Conservation (phyloP, 129 eudicot species). For the Tanacetum coccineum region DNA sequence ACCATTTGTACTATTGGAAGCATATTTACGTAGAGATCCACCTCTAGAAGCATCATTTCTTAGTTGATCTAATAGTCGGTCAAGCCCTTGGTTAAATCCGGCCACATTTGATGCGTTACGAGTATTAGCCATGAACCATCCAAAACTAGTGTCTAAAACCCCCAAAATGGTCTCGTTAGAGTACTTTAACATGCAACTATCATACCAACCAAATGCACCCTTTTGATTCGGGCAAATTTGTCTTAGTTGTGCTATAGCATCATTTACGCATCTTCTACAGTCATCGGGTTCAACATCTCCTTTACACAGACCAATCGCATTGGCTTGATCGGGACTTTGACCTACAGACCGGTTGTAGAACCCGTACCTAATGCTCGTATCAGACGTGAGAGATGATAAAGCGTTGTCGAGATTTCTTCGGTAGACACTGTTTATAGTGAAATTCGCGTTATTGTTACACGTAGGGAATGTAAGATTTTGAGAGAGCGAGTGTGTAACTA, state of each 20-base stretch:
- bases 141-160: background rate
- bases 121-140: fast-evolving
- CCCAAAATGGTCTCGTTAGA: slow-evolving; percentile 36
- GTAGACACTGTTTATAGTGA: slow-evolving; percentile 19
- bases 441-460: slow-evolving; percentile 9
- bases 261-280: slow-evolving; percentile 32
- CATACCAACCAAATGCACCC: slow-evolving; percentile 28
- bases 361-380: slow-evolving; percentile 23
- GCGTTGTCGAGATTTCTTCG: slow-evolving; percentile 18
- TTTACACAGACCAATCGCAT: slow-evolving; percentile 44
- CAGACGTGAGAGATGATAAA: slow-evolving; percentile 17
- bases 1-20: slow-evolving; percentile 7
- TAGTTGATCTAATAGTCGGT: slow-evolving; percentile 22
- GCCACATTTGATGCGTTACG: background rate
- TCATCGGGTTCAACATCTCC: slow-evolving; percentile 36
- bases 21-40: slow-evolving; percentile 46
- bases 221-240: slow-evolving; percentile 23
- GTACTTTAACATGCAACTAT: slow-evolving; percentile 38
- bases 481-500: background rate
- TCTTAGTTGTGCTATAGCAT: slow-evolving; percentile 8
- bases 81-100: slow-evolving; percentile 18
- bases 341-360: slow-evolving; percentile 34
- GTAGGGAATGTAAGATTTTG: background rate
- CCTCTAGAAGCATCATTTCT: slow-evolving; percentile 27
- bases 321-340: slow-evolving; percentile 27